A percentile compares a stretch with the other conserved stretches of the same genome.
Conservation (phyloP, 129 eudicot genomes). For the Centella asiatica region DNA sequence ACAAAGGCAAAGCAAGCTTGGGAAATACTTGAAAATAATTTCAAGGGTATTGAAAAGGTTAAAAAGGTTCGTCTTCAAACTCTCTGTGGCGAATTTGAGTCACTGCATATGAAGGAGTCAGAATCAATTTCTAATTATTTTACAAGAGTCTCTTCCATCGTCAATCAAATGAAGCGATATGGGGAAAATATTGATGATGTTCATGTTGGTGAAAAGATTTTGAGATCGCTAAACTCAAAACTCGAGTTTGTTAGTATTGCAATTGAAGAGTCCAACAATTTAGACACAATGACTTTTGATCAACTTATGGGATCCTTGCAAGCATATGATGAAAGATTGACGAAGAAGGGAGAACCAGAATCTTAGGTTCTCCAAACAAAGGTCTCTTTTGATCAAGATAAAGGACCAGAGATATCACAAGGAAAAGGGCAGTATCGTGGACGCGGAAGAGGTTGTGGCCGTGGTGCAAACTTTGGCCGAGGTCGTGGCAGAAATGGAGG, state of each 20-base stretch:
- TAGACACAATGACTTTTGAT: background rate
- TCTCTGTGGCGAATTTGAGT: no score
- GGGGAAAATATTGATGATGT: background rate
- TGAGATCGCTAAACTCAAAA: no score
- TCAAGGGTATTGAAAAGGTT: background rate
- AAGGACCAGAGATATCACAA: background rate
- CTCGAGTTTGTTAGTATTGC: no score
- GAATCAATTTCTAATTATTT: background rate
- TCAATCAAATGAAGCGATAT: background rate
- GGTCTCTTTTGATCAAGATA: background rate
- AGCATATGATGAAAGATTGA: no score
- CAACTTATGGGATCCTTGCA: no score
- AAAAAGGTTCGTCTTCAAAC: no score
- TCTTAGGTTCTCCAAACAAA: background rate
- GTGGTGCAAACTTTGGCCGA: background rate
- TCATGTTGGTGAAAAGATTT: background rate
- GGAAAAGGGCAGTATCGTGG: background rate
- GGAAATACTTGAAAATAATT: background rate
- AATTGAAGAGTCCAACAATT: background rate
- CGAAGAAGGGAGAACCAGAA: background rate
- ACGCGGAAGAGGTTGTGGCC: background rate
- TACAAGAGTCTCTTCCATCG: background rate
- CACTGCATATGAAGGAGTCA: no score
- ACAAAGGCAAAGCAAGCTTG: background rate
- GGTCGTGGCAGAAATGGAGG: background rate